A percentile compares a stretch with the other conserved stretches of the same genome.
phyloP scores from a whole-genome alignment of 345 rosid genomes.

The Firmiana major region DNA sequence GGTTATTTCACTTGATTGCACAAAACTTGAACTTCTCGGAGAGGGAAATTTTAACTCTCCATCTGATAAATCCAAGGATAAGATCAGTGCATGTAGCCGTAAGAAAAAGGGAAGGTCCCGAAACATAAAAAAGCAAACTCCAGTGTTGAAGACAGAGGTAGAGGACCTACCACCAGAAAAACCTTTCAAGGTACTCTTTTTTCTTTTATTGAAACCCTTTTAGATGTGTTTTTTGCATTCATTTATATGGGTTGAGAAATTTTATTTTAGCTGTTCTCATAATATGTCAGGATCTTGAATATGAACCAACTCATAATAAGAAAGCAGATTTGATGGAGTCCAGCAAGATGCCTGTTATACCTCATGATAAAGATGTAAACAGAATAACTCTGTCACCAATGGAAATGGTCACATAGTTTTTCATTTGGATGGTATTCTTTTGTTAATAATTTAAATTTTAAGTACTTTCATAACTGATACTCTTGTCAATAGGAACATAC shows the following conservation, averaged over 20 bases:
- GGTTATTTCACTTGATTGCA: conserved; percentile 66
- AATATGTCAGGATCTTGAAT: conserved; percentile 36
- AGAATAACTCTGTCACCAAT: conserved; percentile 29
- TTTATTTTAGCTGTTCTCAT: conserved; percentile 9
- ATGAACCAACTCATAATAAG: conserved; percentile 18
- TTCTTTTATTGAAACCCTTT: conserved; percentile 3
- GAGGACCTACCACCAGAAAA: conserved; percentile 25
- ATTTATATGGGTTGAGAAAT: conserved; percentile 6
- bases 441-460: conserved; percentile 27
- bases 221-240: conserved; percentile 5
- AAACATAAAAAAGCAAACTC: conserved; percentile 41
- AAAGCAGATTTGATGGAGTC: conserved; percentile 35
- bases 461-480: conserved; percentile 39
- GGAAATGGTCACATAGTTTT: conserved; percentile 39
- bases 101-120: conserved; percentile 56
- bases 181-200: conserved; percentile 47
- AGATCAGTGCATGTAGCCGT: conserved; percentile 36
- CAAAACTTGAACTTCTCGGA: conserved; percentile 74
- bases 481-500: conserved; percentile 62
- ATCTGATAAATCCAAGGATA: conserved; percentile 55
- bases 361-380: conserved; percentile 31
- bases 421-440: conserved; percentile 22
- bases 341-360: conserved; percentile 29
- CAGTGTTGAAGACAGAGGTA: conserved; percentile 26
- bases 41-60: conserved; percentile 44